A percentile compares a stretch with the other conserved stretches of the same genome.
These are phyloP conservation scores for Myxozyma neotropica DNA, from an alignment of 805 yeast species.

Conservation along the genomic window DNA sequence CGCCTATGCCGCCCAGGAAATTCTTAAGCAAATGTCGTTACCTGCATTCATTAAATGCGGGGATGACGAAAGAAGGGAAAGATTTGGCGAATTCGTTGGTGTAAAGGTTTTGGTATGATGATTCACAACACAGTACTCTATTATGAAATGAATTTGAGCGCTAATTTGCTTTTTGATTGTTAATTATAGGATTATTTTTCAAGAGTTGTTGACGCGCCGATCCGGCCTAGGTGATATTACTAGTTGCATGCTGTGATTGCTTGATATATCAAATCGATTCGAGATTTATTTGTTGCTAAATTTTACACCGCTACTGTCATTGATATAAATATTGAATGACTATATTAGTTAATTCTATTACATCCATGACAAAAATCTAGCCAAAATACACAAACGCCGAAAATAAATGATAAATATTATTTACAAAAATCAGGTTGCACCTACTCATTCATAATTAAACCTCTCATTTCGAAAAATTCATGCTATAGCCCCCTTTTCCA, in stretches of 20 bases:
- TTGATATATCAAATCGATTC: no score
- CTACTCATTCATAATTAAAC: not conserved
- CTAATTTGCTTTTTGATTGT: not conserved
- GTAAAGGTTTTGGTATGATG: conserved; percentile 14
- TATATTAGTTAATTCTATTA: no score
- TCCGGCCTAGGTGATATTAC: no score
- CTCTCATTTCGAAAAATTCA: conserved; percentile 20
- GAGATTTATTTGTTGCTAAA: no score
- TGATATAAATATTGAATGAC: not conserved
- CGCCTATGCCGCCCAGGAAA: conserved; percentile 23
- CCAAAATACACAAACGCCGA: no score
- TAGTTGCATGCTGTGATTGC: no score
- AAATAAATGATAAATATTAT: not conserved
- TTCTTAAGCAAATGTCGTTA: conserved; percentile 4
- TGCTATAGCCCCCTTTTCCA: conserved; percentile 35
- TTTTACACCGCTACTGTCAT: no score
- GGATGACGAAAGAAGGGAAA: conserved; percentile 5
- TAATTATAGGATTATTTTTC: not conserved
- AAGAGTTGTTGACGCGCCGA: not conserved
- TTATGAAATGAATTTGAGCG: not conserved
- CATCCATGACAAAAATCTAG: no score
- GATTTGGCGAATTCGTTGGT: conserved; percentile 13
- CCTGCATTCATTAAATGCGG: conserved; percentile 5
- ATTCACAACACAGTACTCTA: no score
- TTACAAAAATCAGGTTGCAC: not conserved